Percentiles rank a stretch among this genome's conserved stretches.
Evolutionary conservation across 495 filamentous ascomycete species (phyloP).

Genomic region (Melanomma pulvis-pyrius): DNA sequence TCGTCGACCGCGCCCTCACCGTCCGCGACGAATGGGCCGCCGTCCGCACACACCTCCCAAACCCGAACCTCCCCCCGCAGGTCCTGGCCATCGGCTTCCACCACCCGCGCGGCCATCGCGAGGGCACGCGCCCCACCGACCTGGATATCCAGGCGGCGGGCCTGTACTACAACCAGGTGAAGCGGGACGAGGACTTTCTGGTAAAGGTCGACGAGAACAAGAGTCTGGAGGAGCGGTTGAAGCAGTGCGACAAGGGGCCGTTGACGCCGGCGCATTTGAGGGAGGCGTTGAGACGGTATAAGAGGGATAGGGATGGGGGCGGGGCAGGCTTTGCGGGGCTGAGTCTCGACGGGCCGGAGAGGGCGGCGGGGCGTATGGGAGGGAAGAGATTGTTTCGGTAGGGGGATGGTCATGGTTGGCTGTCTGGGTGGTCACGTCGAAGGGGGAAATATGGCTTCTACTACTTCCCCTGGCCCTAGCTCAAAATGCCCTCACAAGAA

Average conservation of each 20-base stretch:
- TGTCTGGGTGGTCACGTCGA: background rate
- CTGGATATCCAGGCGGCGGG: constrained; percentile 13
- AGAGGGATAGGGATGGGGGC: constrained; percentile 64
- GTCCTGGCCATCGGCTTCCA: constrained; percentile 30
- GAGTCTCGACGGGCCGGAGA: constrained; percentile 59
- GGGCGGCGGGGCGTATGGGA: constrained; percentile 41
- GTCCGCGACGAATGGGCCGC: constrained; percentile 79
- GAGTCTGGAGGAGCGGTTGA: constrained; percentile 41
- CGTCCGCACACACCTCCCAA: constrained; percentile 41
- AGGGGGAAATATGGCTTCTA: constrained; percentile 2
- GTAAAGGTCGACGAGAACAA: constrained; percentile 16
- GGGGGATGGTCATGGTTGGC: constrained; percentile 3
- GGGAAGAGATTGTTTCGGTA: constrained; percentile 48
- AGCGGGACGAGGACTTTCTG: constrained; percentile 2
- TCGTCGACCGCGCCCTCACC: constrained; percentile 77
- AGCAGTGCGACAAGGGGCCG: constrained; percentile 60
- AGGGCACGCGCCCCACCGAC: constrained; percentile 4
- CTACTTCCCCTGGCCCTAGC: background rate
- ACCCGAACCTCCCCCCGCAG: constrained; percentile 31
- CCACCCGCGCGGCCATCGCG: constrained; percentile 17
- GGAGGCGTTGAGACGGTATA: constrained; percentile 75
- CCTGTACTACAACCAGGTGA: background rate
- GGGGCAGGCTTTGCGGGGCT: constrained; percentile 73
- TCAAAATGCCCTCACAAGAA: background rate
- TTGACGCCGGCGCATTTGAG: constrained; percentile 80